Evolutionary conservation across 306 rosid species (phyloP).

Genomic region (Hippophae rhamnoides): DNA sequence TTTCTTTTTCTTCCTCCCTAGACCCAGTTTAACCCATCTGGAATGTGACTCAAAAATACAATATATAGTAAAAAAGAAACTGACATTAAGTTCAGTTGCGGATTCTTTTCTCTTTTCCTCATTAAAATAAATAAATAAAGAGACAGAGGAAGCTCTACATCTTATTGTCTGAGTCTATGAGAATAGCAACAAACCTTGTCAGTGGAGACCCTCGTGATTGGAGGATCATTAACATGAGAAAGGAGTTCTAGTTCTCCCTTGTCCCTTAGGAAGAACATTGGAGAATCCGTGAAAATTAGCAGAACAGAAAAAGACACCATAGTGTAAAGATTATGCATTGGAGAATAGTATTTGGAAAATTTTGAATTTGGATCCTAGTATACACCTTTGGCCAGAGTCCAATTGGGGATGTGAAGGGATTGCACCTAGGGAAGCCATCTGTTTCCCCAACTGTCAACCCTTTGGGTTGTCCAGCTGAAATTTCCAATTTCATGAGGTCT

Average conservation of each 20-base stretch:
- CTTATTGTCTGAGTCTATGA: slow-evolving; percentile 4
- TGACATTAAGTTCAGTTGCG: too few relatives aligned
- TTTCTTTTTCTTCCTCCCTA: too few relatives aligned
- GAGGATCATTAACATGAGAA: slow-evolving; percentile 20
- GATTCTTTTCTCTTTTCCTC: neutral
- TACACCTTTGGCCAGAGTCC: slow-evolving; percentile 17
- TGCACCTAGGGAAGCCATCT: neutral
- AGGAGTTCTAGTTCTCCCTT: slow-evolving; percentile 19
- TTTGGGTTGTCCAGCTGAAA: too few relatives aligned
- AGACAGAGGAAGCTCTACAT: neutral
- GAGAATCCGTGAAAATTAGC: slow-evolving; percentile 2
- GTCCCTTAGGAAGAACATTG: slow-evolving; percentile 25
- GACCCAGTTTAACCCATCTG: too few relatives aligned
- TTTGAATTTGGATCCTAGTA: slow-evolving; percentile 18
- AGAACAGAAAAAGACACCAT: slow-evolving; percentile 1
- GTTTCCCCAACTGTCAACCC: too few relatives aligned
- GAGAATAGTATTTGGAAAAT: neutral
- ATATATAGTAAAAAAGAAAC: too few relatives aligned
- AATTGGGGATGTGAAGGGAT: slow-evolving; percentile 17
- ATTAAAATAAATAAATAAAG: neutral
- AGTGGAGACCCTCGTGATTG: slow-evolving; percentile 44
- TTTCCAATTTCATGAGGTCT: too few relatives aligned
- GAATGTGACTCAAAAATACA: too few relatives aligned
- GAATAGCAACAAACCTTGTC: slow-evolving; percentile 49
- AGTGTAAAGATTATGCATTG: neutral